Evolutionary conservation across 805 yeast species (phyloP), one percentile per base, ranked within the genome.

Genomic region (Kodamaea hsintzibuensis): DNA sequence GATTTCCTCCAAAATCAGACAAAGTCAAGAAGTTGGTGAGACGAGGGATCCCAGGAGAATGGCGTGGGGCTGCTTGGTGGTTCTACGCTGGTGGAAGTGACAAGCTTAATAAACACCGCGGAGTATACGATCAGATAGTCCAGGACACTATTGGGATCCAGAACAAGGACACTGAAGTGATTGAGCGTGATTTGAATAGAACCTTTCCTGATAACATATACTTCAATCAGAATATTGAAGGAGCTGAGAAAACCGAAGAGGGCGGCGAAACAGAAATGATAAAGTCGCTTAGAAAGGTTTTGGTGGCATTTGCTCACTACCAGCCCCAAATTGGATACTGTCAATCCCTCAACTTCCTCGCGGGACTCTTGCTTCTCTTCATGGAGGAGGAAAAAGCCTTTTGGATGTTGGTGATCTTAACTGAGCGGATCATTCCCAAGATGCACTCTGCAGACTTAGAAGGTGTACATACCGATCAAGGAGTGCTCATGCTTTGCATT

Each of bases 61-160:
- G 97, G 98, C 77, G 99, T 60, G 99, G 99, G 1, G 82, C 83
- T 59, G 97, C 98, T 0, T 93, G 99, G 99, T 93, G 95, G 79
- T 86, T 84, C 74, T 93, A 89, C 69, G 96, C 96, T 7, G 85
- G 85, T 22, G 99, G 98, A 2, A 80, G 84, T 52, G 95, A 89
- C 51, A 80, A 79, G 59, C 70, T 91, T 53, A 83, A 81, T 59
- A 82, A 83, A 40, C 84, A 92, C 64, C 74, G 73, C 13, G 97
- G 96, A 1, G 79, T 89, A 1, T 95, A 92, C 67, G 89, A 84
- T 45, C 74, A 77, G 55, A 76, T 93, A 30, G 84, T 90, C 39
- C 73, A 71, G 12, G 84, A 85, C 58, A 84, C 93, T 0, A 60
- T 66, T 33, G 74, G 72, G 35, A 64, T 81, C 46, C 73, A 77